Base-by-base conservation (phyloP, 2,329 filamentous ascomycete species). In the Fusarium incarnatum region DNA sequence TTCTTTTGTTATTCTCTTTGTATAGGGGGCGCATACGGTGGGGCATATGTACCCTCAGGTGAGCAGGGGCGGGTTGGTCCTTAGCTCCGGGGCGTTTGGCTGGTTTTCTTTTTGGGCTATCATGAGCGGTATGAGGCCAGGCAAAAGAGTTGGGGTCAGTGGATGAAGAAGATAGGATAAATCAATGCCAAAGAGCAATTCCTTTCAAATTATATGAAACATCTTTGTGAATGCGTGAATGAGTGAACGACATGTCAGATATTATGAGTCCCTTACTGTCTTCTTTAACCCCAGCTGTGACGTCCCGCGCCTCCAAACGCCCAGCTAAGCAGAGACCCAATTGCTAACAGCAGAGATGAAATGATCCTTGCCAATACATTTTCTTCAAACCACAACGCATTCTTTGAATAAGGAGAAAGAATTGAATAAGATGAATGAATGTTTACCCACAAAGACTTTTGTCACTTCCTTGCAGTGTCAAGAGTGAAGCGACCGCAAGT, bases 11-110 rank as follows among this genome's bases (percentile, higher is more conserved):
- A 30, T 68, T 64, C 68, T 55, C 50, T 52, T 64, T 74, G 73
- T 73, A 73, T 72, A 74, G 57, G 75, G 67, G 76, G 73, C 72
- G 74, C 64, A 77, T 68, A 61, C 27, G 70, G 68, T 42, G 63
- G 68, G 66, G 58, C 68, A 66, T 64, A 69, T 72, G 73, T 61
- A 67, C 60, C 73, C 69, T 67, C 37, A 46, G 57, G 64, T 47
- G 65, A 71, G 71, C 64, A 62, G 47, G 69, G 72, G 58, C 63
- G 49, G 64, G 61, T 55, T 54, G 49, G 53, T 67, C 69, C 62
- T 44, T 62, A 67, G 72, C 73, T 73, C 64, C 56, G 69, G 59
- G 73, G 72, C 72, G 72, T 76, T 76, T 73, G 66, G 71, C 41
- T 65, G 50, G 55, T 50, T 66, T 64, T 47, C 50, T 60, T 72